Base-by-base conservation (phyloP, 805 yeast genomes). In the Kluyveromyces wickerhamii region DNA sequence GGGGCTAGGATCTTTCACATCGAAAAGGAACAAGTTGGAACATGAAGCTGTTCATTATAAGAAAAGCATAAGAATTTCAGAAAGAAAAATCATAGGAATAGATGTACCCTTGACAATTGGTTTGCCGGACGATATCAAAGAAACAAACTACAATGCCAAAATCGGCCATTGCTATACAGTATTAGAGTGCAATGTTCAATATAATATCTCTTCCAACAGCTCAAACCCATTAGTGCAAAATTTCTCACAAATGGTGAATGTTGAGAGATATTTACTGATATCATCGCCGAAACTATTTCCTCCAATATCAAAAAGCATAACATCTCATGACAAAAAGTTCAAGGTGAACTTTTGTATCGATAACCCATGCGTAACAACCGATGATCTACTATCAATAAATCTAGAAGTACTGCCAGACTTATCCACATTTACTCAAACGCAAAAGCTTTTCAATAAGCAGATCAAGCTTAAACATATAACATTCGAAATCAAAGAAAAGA, bases 61-160 rank as follows among this genome's bases (percentile, higher is more conserved):
- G 37, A 45, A 55, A 30, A 42, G 38, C n/a, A 43, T 48, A 12
- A 51, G 64, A 28, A 66, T 69, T 2, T 60, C 68, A 5, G 55
- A 55, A 27, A 62, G 64, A 35, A 62, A 65, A 16, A 46, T 72
- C 14, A 44, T 77, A 3, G 81, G 77, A 0, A 47, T 77, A 23
- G 83, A 77, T 46, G 50, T 77, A 1, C 85, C 85, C 0, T 54
- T 78, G 25, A 57, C 77, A 4, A 65, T 78, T 11, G 77, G 74
- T 0, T 52, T 78, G 13, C 75, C 74, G 1, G 67, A 67, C 30
- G 72, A 73, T 34, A 62, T 75, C 4, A 59, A 66, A 8, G 66
- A 77, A 19, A 74, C 80, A 19, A 73, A 77, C 5, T 66, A 59
- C 36, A 68, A 66, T 29, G 52, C 61, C 4, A 49, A 54, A 12